Evolutionary conservation across 2,329 filamentous ascomycete species (phyloP).

Genomic region (Macrophomina tecta): DNA sequence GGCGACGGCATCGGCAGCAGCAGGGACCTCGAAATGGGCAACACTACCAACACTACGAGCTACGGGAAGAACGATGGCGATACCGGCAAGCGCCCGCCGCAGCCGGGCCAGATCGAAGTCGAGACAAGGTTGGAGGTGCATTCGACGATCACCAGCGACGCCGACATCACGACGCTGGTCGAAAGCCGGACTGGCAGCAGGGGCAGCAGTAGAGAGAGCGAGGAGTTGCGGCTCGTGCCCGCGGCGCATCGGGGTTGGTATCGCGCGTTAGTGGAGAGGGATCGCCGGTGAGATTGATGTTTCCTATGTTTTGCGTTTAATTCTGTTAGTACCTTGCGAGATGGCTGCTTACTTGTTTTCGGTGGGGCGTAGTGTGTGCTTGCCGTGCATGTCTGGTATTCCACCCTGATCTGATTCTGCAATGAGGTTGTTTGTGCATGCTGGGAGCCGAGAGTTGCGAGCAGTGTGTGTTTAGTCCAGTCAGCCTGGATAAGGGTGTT

Average conservation of each 20-base stretch:
- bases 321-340: no score
- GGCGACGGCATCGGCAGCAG: no score
- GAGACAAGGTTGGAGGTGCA: background rate
- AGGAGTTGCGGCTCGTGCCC: background rate
- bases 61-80: background rate
- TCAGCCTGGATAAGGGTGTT: no score
- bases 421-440: no score
- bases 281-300: background rate
- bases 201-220: constrained; percentile 4
- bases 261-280: background rate
- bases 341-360: background rate
- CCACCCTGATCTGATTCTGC: background rate
- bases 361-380: background rate
- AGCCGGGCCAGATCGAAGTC: background rate
- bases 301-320: background rate
- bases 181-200: background rate
- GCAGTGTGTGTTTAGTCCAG: no score
- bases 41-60: background rate
- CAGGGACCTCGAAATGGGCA: background rate
- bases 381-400: constrained; percentile 6
- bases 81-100: background rate
- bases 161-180: background rate
- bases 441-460: no score
- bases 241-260: constrained; percentile 8
- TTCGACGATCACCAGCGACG: background rate